Percentiles rank a stretch among this genome's conserved stretches.
These are phyloP conservation scores for Trametes cubensis DNA, from an alignment of 768 basidiomycete genomes.

Conservation along the genomic window DNA sequence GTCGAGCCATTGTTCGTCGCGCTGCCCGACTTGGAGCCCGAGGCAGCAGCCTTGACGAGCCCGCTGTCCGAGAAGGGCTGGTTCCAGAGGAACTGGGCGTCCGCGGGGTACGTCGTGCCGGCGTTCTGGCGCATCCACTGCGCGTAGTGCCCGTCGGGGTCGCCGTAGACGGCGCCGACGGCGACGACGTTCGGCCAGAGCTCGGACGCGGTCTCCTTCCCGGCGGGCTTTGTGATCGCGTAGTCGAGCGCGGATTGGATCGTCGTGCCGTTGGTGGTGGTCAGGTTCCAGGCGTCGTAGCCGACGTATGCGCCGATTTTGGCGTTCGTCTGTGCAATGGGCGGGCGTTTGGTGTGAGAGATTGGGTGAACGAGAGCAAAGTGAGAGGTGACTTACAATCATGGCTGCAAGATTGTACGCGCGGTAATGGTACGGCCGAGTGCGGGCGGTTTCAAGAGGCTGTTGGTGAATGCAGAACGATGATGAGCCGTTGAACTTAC, in stretches of 20 bases:
- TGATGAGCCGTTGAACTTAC: not conserved
- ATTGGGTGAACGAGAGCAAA: not conserved
- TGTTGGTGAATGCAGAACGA: slow-evolving; percentile 23
- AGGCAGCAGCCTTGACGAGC: slow-evolving; percentile 16
- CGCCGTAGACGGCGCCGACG: slow-evolving; percentile 60
- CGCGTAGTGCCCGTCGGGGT: slow-evolving; percentile 58
- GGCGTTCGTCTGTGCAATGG: slow-evolving; percentile 52
- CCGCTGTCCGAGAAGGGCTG: slow-evolving; percentile 50
- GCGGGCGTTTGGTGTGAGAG: not conserved
- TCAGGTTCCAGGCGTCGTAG: slow-evolving; percentile 51
- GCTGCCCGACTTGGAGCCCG: not conserved
- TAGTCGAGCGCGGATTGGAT: slow-evolving; percentile 64
- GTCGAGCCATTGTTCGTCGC: not conserved
- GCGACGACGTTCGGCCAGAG: slow-evolving; percentile 61
- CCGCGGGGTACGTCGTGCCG: slow-evolving; percentile 43
- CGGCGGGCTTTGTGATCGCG: slow-evolving; percentile 49
- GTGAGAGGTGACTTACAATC: slow-evolving; percentile 50
- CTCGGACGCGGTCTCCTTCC: slow-evolving; percentile 44
- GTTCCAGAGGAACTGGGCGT: slow-evolving; percentile 57
- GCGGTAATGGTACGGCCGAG: slow-evolving; percentile 67
- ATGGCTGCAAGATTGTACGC: slow-evolving; percentile 70
- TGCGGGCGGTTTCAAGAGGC: slow-evolving; percentile 64
- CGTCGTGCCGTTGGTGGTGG: slow-evolving; percentile 51
- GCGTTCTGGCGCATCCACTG: slow-evolving; percentile 43
- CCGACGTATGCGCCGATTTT: slow-evolving; percentile 52